Evolutionary conservation across 2,329 filamentous ascomycete genomes (phyloP).

Genomic region (Diaporthe sp.): DNA sequence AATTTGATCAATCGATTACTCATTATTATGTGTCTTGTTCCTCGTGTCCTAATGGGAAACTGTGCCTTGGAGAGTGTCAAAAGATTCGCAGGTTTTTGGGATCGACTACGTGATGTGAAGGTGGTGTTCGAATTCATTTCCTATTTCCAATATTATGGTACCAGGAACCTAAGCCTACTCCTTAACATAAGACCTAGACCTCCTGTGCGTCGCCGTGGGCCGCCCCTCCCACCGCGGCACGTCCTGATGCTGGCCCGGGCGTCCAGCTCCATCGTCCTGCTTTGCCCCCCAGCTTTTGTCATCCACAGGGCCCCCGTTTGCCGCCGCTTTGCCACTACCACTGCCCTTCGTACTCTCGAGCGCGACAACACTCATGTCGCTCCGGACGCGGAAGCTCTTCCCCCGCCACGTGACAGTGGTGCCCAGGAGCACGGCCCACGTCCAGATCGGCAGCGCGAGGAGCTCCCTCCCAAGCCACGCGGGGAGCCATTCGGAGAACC

Average conservation of each 20-base stretch:
- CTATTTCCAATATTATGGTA: neutral
- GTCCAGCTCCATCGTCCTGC: neutral
- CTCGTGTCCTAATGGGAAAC: neutral
- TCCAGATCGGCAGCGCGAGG: slow-evolving; percentile 90
- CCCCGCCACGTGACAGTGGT: slow-evolving; percentile 91
- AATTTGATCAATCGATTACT: neutral
- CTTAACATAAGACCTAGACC: slow-evolving; percentile 22
- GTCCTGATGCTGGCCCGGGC: neutral
- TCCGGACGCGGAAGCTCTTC: slow-evolving; percentile 82
- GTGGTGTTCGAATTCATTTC: neutral
- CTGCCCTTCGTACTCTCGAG: slow-evolving; percentile 44
- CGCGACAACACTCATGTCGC: slow-evolving; percentile 83
- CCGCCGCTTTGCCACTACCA: neutral
- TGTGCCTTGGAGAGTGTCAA: too few relatives aligned
- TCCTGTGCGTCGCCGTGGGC: slow-evolving; percentile 35
- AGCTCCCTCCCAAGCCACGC: slow-evolving; percentile 90
- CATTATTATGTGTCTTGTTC: neutral
- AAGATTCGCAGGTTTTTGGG: neutral
- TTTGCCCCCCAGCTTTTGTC: neutral
- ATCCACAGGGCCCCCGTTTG: neutral
- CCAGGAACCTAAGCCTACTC: neutral
- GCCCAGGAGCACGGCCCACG: slow-evolving; percentile 90
- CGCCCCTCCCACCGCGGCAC: slow-evolving; percentile 38
- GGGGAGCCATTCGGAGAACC: slow-evolving; percentile 78
- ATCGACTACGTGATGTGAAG: too few relatives aligned